Conservation (phyloP, 1,284 basidiomycete genomes). For the Fomitopsis betulina region DNA sequence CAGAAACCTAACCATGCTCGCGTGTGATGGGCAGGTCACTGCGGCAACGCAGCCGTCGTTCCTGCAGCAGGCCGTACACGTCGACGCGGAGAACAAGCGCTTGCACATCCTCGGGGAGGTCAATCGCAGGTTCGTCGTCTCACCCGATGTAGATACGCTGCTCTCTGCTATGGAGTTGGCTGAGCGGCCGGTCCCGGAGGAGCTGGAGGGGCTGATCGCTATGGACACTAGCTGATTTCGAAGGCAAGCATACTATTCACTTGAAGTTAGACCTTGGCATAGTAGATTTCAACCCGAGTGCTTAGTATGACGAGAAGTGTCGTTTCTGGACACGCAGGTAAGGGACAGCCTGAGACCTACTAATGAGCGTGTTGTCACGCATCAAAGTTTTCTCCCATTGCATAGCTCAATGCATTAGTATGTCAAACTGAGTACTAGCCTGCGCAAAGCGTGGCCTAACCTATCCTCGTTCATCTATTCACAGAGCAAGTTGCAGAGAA, state of each 20-base stretch:
- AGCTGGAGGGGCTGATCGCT: slow-evolving; percentile 47
- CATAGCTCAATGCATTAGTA: too few relatives aligned
- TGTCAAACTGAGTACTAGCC: too few relatives aligned
- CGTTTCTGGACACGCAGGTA: too few relatives aligned
- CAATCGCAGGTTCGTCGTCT: slow-evolving; percentile 80
- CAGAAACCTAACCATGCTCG: not conserved
- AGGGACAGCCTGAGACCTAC: too few relatives aligned
- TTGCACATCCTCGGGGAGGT: slow-evolving; percentile 81
- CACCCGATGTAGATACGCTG: slow-evolving; percentile 80
- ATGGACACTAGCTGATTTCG: slow-evolving; percentile 44
- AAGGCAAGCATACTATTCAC: not conserved
- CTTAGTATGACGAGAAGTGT: too few relatives aligned
- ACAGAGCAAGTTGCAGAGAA: too few relatives aligned
- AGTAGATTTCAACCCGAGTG: too few relatives aligned
- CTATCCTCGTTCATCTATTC: too few relatives aligned
- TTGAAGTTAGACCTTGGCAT: not conserved
- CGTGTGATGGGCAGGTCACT: slow-evolving; percentile 51
- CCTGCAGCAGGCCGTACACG: slow-evolving; percentile 80
- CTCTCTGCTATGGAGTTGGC: slow-evolving; percentile 64
- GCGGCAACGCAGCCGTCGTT: slow-evolving; percentile 86
- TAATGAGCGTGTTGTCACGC: too few relatives aligned
- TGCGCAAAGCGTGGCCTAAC: too few relatives aligned
- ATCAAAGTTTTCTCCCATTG: too few relatives aligned
- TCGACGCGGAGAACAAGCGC: slow-evolving; percentile 58
- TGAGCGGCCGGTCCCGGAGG: slow-evolving; percentile 32